Percentiles rank a stretch among this genome's conserved stretches.
These are phyloP conservation scores for Beauveria brongniartii DNA, from an alignment of 2,329 filamentous ascomycete species.

Conservation along the genomic window DNA sequence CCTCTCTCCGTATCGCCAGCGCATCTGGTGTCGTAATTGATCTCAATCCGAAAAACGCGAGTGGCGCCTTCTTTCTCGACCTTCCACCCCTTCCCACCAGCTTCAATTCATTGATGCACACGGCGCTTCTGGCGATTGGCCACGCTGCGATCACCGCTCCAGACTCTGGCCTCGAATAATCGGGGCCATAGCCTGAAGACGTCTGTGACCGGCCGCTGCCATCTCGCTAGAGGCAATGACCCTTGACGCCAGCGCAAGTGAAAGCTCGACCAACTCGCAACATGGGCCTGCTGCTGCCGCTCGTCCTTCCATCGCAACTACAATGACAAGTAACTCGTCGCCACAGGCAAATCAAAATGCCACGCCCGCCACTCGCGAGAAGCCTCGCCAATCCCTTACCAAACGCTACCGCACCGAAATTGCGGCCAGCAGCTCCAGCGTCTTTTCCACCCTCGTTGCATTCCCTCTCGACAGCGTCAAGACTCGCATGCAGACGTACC, in stretches of 20 bases:
- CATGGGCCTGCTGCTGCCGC: constrained; percentile 6
- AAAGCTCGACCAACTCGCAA: constrained; percentile 7
- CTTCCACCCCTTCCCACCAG: not conserved
- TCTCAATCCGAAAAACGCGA: not conserved
- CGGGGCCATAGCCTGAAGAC: constrained; percentile 21
- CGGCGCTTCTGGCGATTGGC: constrained; percentile 28
- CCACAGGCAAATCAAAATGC: not conserved
- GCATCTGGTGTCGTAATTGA: not conserved
- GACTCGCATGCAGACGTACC: constrained; percentile 82
- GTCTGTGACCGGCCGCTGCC: constrained; percentile 17
- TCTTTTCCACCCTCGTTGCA: constrained; percentile 70
- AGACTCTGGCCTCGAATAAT: constrained; percentile 20
- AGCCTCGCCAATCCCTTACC: constrained; percentile 36
- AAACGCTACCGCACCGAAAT: constrained; percentile 77
- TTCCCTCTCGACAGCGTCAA: constrained; percentile 87
- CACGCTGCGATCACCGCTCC: constrained; percentile 22
- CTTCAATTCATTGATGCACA: constrained; percentile 28
- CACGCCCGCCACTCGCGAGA: not conserved
- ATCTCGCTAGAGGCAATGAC: constrained; percentile 11
- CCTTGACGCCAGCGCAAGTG: constrained; percentile 6
- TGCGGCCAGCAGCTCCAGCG: constrained; percentile 66
- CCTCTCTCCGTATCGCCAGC: not conserved
- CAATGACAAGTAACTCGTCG: constrained; percentile 1
- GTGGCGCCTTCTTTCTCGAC: not conserved
- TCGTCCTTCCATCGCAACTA: constrained; percentile 1